phyloP scores from a whole-genome alignment of 495 filamentous ascomycete genomes.

The Podospora didyma region DNA sequence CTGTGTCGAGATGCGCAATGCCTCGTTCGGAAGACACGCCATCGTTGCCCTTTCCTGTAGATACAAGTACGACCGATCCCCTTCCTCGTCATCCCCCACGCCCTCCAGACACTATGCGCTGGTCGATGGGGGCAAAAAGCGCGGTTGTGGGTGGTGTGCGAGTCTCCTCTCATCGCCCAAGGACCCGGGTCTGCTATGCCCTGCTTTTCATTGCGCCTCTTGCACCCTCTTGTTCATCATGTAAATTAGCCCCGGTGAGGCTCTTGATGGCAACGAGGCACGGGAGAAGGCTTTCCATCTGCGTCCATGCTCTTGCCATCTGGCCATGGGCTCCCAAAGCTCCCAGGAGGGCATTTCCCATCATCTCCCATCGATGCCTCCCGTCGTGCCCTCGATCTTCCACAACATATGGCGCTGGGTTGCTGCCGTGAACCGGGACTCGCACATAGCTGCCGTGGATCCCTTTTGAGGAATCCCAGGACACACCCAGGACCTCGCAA shows the following conservation, averaged over 20 bases:
- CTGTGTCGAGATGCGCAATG: not conserved
- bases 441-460: no score
- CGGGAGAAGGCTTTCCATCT: not conserved
- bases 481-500: no score
- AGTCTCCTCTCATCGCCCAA: conserved; percentile 1
- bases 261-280: not conserved
- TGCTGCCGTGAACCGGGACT: no score
- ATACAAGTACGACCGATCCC: not conserved
- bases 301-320: not conserved
- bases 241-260: not conserved
- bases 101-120: not conserved
- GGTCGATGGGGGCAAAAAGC: not conserved
- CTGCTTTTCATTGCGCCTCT: not conserved
- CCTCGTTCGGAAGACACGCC: not conserved
- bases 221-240: not conserved
- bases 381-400: no score
- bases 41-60: not conserved
- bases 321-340: not conserved
- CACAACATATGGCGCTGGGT: not conserved
- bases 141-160: not conserved
- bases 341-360: no score
- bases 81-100: not conserved
- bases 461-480: no score
- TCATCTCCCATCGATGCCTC: no score
- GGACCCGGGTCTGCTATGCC: not conserved